Evolutionary conservation across 306 rosid genomes (phyloP).

Genomic region (Fragaria iinumae): DNA sequence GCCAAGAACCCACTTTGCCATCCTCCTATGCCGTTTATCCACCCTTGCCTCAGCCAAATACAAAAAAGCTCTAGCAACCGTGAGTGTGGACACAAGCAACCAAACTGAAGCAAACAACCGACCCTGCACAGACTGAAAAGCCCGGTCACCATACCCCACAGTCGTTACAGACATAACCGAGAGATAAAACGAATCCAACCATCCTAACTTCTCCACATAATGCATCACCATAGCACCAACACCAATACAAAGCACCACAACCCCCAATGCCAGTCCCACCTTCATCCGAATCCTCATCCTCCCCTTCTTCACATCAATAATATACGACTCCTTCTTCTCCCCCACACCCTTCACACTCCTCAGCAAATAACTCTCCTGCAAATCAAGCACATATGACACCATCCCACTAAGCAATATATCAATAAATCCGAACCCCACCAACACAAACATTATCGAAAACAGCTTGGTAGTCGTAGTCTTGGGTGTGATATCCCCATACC

Average conservation of each 20-base stretch:
- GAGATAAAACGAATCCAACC: constrained; percentile 93
- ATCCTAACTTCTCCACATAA: constrained; percentile 73
- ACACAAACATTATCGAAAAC: constrained; percentile 75
- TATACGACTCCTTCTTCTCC: constrained; percentile 58
- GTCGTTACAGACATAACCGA: constrained; percentile 98
- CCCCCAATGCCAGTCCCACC: constrained; percentile 88
- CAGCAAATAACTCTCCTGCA: constrained; percentile 79
- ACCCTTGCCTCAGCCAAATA: constrained; percentile 97
- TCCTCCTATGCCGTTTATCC: constrained; percentile 86
- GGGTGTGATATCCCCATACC: constrained; percentile 92
- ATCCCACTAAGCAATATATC: constrained; percentile 87
- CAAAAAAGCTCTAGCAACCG: constrained; percentile 88
- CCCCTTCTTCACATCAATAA: constrained; percentile 91
- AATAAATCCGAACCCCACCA: constrained; percentile 90
- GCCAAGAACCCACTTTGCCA: constrained; percentile 98
- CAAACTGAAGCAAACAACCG: constrained; percentile 86
- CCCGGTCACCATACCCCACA: constrained; percentile 86
- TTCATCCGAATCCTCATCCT: constrained; percentile 99
- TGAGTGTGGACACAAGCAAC: constrained; percentile 92
- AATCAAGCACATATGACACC: constrained; percentile 89
- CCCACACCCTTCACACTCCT: constrained; percentile 52
- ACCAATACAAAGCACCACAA: constrained; percentile 85
- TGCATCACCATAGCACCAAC: constrained; percentile 80
- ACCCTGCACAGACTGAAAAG: constrained; percentile 72
- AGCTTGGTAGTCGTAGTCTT: constrained; percentile 65